A percentile compares a stretch with the other conserved stretches of the same genome.
Conservation (phyloP, 1,284 basidiomycete species). For the Agroathelia rolfsii region DNA sequence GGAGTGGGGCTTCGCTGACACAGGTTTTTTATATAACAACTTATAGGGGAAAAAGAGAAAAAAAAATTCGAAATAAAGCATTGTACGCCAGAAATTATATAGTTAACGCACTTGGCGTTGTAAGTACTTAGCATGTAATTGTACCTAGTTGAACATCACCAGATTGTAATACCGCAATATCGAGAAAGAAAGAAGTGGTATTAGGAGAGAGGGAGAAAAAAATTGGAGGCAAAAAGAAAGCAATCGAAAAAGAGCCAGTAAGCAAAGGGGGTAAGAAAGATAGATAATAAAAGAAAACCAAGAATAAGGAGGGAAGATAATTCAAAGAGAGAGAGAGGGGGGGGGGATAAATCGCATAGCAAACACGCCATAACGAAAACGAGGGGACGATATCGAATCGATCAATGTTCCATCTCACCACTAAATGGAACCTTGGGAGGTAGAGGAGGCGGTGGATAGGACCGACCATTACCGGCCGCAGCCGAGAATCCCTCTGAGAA, state of each 20-base stretch:
- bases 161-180: not conserved
- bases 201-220: conserved; percentile 2
- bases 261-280: not conserved
- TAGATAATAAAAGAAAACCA: not conserved
- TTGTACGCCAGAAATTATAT: conserved; percentile 2
- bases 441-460: conserved; percentile 25
- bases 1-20: no score
- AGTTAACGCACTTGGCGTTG: not conserved
- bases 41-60: no score
- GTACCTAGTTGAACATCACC: not conserved
- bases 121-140: conserved; percentile 1
- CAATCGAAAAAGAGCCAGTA: conserved; percentile 2
- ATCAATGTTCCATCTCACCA: not conserved
- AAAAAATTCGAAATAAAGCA: no score
- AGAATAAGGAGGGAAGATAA: not conserved
- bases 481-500: conserved; percentile 27
- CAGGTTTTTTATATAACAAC: no score
- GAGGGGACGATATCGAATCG: not conserved
- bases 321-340: no score
- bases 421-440: conserved; percentile 20
- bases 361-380: no score
- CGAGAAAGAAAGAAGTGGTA: not conserved
- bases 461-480: conserved; percentile 14
- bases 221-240: conserved; percentile 2
- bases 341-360: no score